Evolutionary conservation across 2,329 filamentous ascomycete genomes (phyloP).

Genomic region (Monilinia fructigena): DNA sequence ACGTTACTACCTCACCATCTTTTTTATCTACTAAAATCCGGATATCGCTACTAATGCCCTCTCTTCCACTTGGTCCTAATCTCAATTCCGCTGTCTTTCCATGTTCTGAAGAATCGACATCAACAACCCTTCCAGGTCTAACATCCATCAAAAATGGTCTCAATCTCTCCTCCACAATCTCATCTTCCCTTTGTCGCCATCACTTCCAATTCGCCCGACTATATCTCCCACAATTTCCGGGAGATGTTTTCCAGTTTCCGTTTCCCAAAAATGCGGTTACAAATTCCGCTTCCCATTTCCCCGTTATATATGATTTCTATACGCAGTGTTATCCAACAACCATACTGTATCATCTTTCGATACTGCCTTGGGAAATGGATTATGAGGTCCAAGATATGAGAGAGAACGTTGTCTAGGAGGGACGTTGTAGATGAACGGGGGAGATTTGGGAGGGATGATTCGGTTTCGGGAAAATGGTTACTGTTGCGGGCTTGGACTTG

Average conservation of each 20-base stretch:
- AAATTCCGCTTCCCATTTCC: slow-evolving; percentile 76
- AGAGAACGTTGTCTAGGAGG: slow-evolving; percentile 45
- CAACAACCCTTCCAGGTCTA: slow-evolving; percentile 65
- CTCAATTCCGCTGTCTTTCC: slow-evolving; percentile 44
- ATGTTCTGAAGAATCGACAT: slow-evolving; percentile 54
- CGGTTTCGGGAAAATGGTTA: slow-evolving; percentile 39
- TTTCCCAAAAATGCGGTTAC: slow-evolving; percentile 76
- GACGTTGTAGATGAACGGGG: slow-evolving; percentile 34
- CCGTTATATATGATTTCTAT: slow-evolving; percentile 50
- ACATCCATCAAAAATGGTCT: slow-evolving; percentile 77
- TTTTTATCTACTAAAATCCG: slow-evolving; percentile 50
- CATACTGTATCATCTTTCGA: slow-evolving; percentile 69
- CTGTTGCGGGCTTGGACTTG: slow-evolving; percentile 19
- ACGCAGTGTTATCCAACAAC: slow-evolving; percentile 89
- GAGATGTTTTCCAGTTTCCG: slow-evolving; percentile 64
- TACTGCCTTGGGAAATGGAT: slow-evolving; percentile 60
- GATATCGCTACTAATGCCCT: slow-evolving; percentile 69
- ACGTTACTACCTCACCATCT: slow-evolving; percentile 50
- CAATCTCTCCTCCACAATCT: slow-evolving; percentile 65
- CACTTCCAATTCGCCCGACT: slow-evolving; percentile 66
- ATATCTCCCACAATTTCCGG: slow-evolving; percentile 69
- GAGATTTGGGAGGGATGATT: slow-evolving; percentile 48
- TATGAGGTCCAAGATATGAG: slow-evolving; percentile 51
- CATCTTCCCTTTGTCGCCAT: slow-evolving; percentile 55
- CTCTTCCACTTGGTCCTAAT: slow-evolving; percentile 67